Conservation (phyloP, 768 basidiomycete species). For the Holtermanniella nyarrowii region DNA sequence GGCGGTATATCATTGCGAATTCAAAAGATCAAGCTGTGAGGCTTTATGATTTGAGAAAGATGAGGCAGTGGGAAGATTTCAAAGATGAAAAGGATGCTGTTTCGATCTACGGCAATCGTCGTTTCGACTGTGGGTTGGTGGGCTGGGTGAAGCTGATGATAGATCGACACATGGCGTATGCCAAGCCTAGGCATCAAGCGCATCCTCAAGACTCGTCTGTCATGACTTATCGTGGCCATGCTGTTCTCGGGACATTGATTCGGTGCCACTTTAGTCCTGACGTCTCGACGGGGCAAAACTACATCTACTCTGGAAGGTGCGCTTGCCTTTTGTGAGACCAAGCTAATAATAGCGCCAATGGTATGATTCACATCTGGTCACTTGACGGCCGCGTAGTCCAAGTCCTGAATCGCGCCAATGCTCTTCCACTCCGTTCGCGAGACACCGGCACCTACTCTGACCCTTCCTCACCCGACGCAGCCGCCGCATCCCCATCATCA, state of each 20-base stretch:
- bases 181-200: slow-evolving; percentile 51
- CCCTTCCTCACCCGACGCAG: slow-evolving; percentile 56
- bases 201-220: slow-evolving; percentile 88
- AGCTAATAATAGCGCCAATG: slow-evolving; percentile 26
- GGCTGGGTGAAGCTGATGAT: not conserved
- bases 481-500: slow-evolving; percentile 5
- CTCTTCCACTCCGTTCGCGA: slow-evolving; percentile 52
- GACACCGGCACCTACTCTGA: slow-evolving; percentile 44
- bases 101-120: slow-evolving; percentile 49
- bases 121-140: slow-evolving; percentile 61
- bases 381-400: slow-evolving; percentile 58
- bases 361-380: slow-evolving; percentile 67
- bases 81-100: slow-evolving; percentile 46
- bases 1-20: slow-evolving; percentile 87
- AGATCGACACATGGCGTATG: slow-evolving; percentile 44
- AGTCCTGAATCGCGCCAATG: slow-evolving; percentile 67
- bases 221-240: slow-evolving; percentile 89
- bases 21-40: slow-evolving; percentile 90
- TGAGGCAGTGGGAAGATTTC: slow-evolving; percentile 65
- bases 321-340: slow-evolving; percentile 48
- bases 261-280: slow-evolving; percentile 91
- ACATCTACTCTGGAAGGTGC: slow-evolving; percentile 86
- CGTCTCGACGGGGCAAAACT: slow-evolving; percentile 82
- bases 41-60: slow-evolving; percentile 88
- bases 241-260: slow-evolving; percentile 81